Base-by-base conservation (phyloP, 805 yeast genomes). In the Ogataea wickerhamii region DNA sequence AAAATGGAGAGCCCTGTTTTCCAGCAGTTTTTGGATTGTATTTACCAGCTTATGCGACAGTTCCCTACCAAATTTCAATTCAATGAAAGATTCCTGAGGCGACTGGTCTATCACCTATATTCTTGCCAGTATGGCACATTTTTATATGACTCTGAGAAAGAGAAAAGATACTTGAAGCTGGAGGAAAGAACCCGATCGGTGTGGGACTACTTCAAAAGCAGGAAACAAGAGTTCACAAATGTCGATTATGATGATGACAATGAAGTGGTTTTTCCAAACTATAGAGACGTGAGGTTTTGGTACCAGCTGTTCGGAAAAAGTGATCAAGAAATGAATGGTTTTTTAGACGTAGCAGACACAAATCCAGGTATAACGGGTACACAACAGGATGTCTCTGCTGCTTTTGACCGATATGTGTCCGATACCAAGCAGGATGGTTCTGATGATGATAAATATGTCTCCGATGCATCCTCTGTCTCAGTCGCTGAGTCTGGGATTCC, bases 61-160 rank as follows among this genome's bases (percentile, higher is more conserved):
- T 71, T 76, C 48, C 95, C 96, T 0, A 52, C 64, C 1, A 63
- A 68, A 32, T 93, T 93, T 60, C 96, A 91, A 61, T 89, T 81
- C 62, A 88, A 89, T 54, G 96, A 89, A 58, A 64, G 96, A 36
- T 87, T 93, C 51, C 59, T 93, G 46, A 74, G 96, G 48, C 66
- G 98, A 35, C 66, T 93, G 39, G 71, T 87, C 16, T 93, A 93
- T 56, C 98, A 93, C 58, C 65, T 84, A 34, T 87, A 88, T 55
- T 86, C 97, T 1, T 88, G 98, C 52, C 98, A 93, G 59, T 93
- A 88, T 61, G 98, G 98, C 3, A 80, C 95, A 1, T 93, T 93
- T 52, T 58, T 93, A 37, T 79, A 76, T 48, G 82, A 93, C 53
- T 72, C 74, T 31, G 96, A 93, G 55, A 58, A 61, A 34, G 95